These are phyloP conservation scores for Sordariomycetes sp. DNA, from an alignment of 2,329 filamentous ascomycete species.

Conservation along the genomic window DNA sequence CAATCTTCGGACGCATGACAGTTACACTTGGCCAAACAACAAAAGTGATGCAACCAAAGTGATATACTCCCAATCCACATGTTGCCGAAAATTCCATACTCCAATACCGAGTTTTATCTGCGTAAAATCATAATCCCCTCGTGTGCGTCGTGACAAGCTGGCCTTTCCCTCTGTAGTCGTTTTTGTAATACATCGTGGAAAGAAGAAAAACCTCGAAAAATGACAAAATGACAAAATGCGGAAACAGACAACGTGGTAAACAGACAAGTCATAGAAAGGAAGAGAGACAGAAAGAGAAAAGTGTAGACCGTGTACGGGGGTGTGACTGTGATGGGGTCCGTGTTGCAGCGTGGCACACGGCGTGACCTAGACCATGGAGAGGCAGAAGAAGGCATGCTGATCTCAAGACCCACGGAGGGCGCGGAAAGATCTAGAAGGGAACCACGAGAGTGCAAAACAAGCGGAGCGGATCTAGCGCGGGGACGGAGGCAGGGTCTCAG, in stretches of 20 bases:
- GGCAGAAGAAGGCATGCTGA: background rate
- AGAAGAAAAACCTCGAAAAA: background rate
- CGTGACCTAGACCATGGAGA: background rate
- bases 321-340: background rate
- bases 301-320: background rate
- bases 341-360: background rate
- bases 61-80: background rate
- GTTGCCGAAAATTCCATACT: background rate
- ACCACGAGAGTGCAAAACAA: background rate
- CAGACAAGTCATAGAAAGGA: background rate
- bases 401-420: background rate
- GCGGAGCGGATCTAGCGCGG: background rate
- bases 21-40: background rate
- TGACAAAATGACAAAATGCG: conserved; percentile 4
- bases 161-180: background rate
- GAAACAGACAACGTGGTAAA: background rate
- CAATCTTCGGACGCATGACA: background rate
- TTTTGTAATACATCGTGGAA: conserved; percentile 2
- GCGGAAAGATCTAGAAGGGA: background rate
- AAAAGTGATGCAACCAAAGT: background rate
- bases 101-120: background rate
- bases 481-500: background rate
- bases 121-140: background rate
- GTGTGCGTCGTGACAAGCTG: background rate
- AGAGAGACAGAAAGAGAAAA: background rate